Evolutionary conservation across 2,329 filamentous ascomycete genomes (phyloP), one percentile per base, ranked within the genome.

Genomic region (Tympanopsis confertula): DNA sequence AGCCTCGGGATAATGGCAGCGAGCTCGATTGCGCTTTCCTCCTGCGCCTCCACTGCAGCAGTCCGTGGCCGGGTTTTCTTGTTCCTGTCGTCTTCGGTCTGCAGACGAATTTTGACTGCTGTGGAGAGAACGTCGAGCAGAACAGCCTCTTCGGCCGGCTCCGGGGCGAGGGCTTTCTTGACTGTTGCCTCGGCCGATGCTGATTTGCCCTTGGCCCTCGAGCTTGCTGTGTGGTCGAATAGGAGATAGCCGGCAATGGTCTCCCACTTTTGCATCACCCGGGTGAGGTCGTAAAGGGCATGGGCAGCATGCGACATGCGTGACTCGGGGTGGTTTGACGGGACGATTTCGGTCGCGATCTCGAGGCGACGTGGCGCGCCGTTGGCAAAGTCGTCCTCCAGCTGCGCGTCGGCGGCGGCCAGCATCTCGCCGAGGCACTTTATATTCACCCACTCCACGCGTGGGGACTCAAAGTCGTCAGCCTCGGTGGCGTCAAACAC

Each of bases 361-460:
- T 73, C 69, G 10, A 71, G 47, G 3, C 61, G 62, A n/a, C 63
- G 57, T 13, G 61, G 48, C 18, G 59, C 57, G 5, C 62, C 60
- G 13, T 63, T 61, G 40, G 56, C 49, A 22, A 77, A 62, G 20
- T 75, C 71, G 28, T 75, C 70, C 37, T 73, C 67, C 32, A 79
- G 66, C 47, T 85, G 78, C 4, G 71, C 66, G 52, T 95, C 86
- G 50, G 95, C 96, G 7, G 76, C 74, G 20, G 83, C 73, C 19
- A 98, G 68, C 10, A 84, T 82, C 56, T 94, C 86, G 3, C 83
- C 85, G 13, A 98, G 68, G 46, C 83, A 89, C 60, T 96, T 98
- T 53, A 93, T 76, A 52, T 85, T 86, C 49, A 96, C 74, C 91
- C 91, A 98, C 44, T 83, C 81, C 35, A 78, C 68, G 42, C 83